phyloP scores from a whole-genome alignment of 306 rosid species.

The Spatholobus suberectus region DNA sequence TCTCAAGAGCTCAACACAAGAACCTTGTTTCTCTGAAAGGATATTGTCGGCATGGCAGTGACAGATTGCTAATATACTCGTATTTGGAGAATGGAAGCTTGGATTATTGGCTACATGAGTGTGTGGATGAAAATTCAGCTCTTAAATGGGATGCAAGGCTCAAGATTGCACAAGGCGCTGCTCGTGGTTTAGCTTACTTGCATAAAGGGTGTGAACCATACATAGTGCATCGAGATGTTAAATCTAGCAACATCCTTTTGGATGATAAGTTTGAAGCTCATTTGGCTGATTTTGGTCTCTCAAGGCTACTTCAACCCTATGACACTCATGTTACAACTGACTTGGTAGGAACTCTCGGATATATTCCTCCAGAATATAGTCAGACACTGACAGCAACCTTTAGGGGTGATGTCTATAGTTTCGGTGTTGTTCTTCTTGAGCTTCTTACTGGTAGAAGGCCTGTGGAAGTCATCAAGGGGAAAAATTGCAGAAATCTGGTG shows the following conservation, averaged over 20 bases:
- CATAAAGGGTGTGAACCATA: slow-evolving; percentile 76
- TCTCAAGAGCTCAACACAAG: slow-evolving; percentile 86
- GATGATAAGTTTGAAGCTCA: slow-evolving; percentile 73
- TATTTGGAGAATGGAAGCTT: slow-evolving; percentile 86
- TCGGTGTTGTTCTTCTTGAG: slow-evolving; percentile 86
- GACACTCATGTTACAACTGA: slow-evolving; percentile 84
- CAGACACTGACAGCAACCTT: slow-evolving; percentile 76
- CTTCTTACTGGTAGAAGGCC: slow-evolving; percentile 80
- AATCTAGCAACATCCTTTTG: slow-evolving; percentile 83
- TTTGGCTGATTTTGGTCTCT: slow-evolving; percentile 84
- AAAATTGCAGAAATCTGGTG: slow-evolving; percentile 72
- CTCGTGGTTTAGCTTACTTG: slow-evolving; percentile 77
- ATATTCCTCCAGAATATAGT: slow-evolving; percentile 84
- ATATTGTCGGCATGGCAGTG: slow-evolving; percentile 69
- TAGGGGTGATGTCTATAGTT: slow-evolving; percentile 82
- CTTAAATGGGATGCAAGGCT: slow-evolving; percentile 77
- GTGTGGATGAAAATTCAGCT: slow-evolving; percentile 54
- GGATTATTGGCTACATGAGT: slow-evolving; percentile 88
- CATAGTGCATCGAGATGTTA: slow-evolving; percentile 79
- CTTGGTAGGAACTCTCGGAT: slow-evolving; percentile 82
- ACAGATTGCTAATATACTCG: slow-evolving; percentile 79
- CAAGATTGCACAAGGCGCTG: slow-evolving; percentile 77
- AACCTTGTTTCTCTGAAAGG: slow-evolving; percentile 87
- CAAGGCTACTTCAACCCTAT: slow-evolving; percentile 74
- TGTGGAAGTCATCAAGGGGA: slow-evolving; percentile 77